These are phyloP conservation scores for Stramenopiles sp. DNA, from an alignment of 352 stramenopile species.

Conservation along the genomic window DNA sequence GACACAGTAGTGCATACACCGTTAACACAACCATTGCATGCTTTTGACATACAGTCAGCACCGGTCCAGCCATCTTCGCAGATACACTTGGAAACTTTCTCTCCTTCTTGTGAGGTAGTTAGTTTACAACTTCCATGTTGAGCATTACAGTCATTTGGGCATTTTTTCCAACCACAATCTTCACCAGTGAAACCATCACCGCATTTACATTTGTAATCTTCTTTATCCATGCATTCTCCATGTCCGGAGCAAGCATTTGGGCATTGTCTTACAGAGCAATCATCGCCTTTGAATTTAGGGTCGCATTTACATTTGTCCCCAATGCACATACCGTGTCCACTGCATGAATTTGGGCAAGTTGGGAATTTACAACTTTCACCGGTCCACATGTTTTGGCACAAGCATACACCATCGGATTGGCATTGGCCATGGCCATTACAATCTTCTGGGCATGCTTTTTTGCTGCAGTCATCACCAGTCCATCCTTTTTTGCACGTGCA, in stretches of 20 bases:
- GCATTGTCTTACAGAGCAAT: background rate
- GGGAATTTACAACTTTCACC: no score
- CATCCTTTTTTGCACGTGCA: background rate
- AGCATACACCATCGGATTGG: constrained; percentile 65
- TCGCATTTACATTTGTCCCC: background rate
- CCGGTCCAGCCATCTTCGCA: background rate
- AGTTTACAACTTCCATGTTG: constrained; percentile 55
- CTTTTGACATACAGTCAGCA: no score
- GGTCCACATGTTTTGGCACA: no score
- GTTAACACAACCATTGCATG: no score
- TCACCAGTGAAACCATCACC: background rate
- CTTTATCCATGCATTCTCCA: background rate
- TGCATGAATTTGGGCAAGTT: no score
- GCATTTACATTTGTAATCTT: background rate
- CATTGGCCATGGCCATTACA: constrained; percentile 60
- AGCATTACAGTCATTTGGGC: constrained; percentile 47
- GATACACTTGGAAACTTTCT: background rate
- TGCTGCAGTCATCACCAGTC: background rate
- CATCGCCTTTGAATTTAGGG: background rate
- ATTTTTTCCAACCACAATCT: constrained; percentile 11
- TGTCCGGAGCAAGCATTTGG: background rate
- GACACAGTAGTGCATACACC: background rate
- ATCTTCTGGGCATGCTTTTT: constrained; percentile 34
- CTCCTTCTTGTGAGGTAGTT: no score
- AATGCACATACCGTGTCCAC: background rate